phyloP scores from a whole-genome alignment of 192 early-diverging fungal genomes.

The Pilaira anomala region DNA sequence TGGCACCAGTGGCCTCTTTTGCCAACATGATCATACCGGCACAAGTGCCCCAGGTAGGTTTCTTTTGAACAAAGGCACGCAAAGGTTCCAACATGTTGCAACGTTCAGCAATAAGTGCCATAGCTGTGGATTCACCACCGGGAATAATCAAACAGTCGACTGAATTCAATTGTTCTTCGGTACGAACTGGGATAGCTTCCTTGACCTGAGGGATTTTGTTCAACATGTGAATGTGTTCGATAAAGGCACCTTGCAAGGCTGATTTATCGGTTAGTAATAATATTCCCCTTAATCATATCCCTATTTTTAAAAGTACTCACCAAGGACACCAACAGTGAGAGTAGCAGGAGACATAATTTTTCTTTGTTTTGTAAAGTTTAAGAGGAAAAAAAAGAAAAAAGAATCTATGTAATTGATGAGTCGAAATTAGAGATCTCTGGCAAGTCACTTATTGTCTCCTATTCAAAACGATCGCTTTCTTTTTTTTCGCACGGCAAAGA shows the following conservation, averaged over 20 bases:
- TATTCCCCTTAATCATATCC: not conserved
- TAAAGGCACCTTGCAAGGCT: conserved; percentile 97
- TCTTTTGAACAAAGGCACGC: conserved; percentile 68
- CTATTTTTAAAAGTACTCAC: not conserved
- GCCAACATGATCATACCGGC: conserved; percentile 94
- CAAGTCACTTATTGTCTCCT: too few species aligned
- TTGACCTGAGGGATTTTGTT: conserved; percentile 60
- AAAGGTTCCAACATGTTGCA: conserved; percentile 77
- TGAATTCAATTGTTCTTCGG: conserved; percentile 59
- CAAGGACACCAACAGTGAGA: conserved; percentile 12
- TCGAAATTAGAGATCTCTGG: too few species aligned
- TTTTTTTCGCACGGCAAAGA: too few species aligned
- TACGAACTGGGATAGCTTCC: conserved; percentile 62
- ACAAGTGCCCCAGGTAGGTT: conserved; percentile 93
- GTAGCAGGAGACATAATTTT: too few species aligned
- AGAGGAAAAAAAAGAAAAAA: too few species aligned
- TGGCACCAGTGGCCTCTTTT: conserved; percentile 65
- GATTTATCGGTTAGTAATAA: not conserved
- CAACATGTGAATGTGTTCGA: conserved; percentile 86
- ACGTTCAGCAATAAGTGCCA: conserved; percentile 89
- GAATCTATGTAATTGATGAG: too few species aligned
- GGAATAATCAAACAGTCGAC: conserved; percentile 93
- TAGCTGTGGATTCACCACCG: conserved; percentile 93
- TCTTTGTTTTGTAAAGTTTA: too few species aligned
- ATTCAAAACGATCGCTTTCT: too few species aligned